Base-by-base conservation (phyloP, 2,329 filamentous ascomycete species). In the Fonsecaea nubica region DNA sequence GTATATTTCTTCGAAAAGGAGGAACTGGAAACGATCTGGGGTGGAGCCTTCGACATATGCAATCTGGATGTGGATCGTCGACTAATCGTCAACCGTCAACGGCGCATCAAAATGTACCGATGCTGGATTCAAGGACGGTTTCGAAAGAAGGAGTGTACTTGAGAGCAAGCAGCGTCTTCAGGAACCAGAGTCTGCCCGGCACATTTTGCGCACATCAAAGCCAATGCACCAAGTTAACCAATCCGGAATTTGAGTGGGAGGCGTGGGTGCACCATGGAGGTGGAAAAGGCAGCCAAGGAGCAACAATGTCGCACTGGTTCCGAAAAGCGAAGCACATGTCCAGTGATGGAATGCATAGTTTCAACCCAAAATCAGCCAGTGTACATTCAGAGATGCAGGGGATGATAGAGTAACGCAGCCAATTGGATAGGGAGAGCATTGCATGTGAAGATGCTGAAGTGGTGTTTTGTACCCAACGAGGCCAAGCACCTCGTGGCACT, bases 1-100 rank as follows among this genome's bases (percentile, higher is more conserved):
- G 95, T 99, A 0, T 99, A 98, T 79, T 99, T 99, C 79, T 99
- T 99, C 75, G 94, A 97, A 64, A 85, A 89, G 77, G 89, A 93
- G 38, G 90, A 99, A 80, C 82, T 99, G 62, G 84, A 86, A 61
- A 78, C 85, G 52, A 94, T 98, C 66, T 98, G 94, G 94, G 83
- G 84, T 30, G 86, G 85, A 38, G 79, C 77, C 0, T 92, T 98
- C 73, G 87, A 92, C 57, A 81, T 97, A 55, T 81, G 91, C 63
- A 87, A 95, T 55, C 85, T 98, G 40, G 95, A 90, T 32, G 86
- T 94, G 63, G 95, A 99, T 77, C 89, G 92, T 71, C 88, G 95
- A 66, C 85, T 99, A 82, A 85, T 99, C 63, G 92, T 99, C 63
- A 99, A 99, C 77, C 88, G 95, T 71, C 92, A 93, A 62, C 87